Percentiles rank a stretch among this genome's conserved stretches.
Evolutionary conservation across 768 basidiomycete genomes (phyloP).

Genomic region (Trametes maxima): DNA sequence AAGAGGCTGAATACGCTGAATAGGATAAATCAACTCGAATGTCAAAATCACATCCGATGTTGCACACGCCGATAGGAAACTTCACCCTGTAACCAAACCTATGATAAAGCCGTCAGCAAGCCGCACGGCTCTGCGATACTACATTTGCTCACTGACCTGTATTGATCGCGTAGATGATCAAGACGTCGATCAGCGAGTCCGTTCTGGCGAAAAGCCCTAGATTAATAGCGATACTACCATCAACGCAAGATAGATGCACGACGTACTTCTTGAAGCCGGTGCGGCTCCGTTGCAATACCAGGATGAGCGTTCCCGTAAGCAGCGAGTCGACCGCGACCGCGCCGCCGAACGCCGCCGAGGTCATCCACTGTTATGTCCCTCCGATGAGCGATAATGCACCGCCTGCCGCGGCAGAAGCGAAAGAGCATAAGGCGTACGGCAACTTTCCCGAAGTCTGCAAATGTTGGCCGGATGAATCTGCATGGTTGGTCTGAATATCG

Average conservation of each 20-base stretch:
- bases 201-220: not conserved
- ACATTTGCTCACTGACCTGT: not conserved
- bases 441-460: slow-evolving; percentile 5
- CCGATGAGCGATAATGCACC: not conserved
- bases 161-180: slow-evolving; percentile 13
- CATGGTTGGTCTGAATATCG: not conserved
- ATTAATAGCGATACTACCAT: not conserved
- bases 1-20: slow-evolving; percentile 1
- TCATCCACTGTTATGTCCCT: not conserved
- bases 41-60: not conserved
- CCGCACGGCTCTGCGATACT: not conserved
- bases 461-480: slow-evolving; percentile 1
- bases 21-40: not conserved
- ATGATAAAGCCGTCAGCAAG: not conserved
- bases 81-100: slow-evolving; percentile 7
- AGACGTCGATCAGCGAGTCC: slow-evolving; percentile 4
- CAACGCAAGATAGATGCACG: not conserved
- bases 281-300: not conserved
- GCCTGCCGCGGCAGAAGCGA: no score
- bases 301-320: slow-evolving; percentile 12
- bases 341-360: not conserved
- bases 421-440: not conserved
- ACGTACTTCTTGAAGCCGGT: not conserved
- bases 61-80: not conserved
- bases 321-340: slow-evolving; percentile 6